Conservation (phyloP, 192 early-diverging fungal species). For the Chytriomyces sp. region DNA sequence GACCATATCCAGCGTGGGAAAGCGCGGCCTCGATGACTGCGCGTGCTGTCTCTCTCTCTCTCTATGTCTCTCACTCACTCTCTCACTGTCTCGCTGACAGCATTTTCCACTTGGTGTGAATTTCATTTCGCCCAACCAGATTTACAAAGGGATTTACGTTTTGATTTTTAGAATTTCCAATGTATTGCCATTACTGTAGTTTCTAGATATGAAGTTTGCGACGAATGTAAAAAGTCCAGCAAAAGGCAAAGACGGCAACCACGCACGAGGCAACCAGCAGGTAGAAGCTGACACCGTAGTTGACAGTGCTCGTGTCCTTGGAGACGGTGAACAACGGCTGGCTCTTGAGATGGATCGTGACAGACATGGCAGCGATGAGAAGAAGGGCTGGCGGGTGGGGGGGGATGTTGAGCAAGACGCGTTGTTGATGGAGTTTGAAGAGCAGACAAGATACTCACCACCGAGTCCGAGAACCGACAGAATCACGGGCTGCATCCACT, state of each 20-base stretch:
- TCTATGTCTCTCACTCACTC: too few relatives aligned
- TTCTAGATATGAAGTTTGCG: not conserved
- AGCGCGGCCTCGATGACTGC: too few relatives aligned
- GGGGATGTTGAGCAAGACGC: not conserved
- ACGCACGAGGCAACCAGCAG: not conserved
- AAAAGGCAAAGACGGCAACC: not conserved
- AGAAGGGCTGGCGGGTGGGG: not conserved
- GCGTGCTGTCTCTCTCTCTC: too few relatives aligned
- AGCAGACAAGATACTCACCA: not conserved
- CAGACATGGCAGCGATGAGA: not conserved
- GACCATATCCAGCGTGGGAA: too few relatives aligned
- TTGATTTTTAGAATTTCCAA: too few relatives aligned
- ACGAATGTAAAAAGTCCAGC: not conserved
- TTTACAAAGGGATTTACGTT: too few relatives aligned
- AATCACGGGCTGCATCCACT: conserved; percentile 3
- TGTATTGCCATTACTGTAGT: too few relatives aligned
- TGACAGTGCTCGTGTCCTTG: not conserved
- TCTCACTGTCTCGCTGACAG: too few relatives aligned
- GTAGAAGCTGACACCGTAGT: not conserved
- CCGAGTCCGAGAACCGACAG: not conserved
- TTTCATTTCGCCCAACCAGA: too few relatives aligned
- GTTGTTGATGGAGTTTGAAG: not conserved
- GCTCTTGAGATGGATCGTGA: conserved; percentile 4
- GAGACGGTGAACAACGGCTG: not conserved
- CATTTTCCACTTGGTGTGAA: too few relatives aligned